Evolutionary conservation across 2,329 filamentous ascomycete species (phyloP).

Genomic region (Sarocladium strictum): DNA sequence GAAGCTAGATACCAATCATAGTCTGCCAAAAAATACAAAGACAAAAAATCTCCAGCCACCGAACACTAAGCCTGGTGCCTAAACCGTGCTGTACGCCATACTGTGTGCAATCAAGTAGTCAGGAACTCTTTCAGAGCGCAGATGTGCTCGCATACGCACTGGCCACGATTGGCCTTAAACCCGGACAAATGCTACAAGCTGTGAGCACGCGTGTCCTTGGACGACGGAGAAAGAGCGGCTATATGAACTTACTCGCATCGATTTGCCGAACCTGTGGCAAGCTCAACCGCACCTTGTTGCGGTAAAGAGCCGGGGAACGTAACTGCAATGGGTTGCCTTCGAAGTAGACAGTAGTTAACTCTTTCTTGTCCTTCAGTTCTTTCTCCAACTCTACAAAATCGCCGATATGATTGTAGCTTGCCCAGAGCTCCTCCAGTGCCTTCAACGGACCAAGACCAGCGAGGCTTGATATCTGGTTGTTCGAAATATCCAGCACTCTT

Average conservation of each 20-base stretch:
- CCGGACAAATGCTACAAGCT: slow-evolving; percentile 8
- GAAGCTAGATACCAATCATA: slow-evolving; percentile 4
- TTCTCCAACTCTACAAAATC: slow-evolving; percentile 80
- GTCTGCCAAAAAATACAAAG: slow-evolving; percentile 7
- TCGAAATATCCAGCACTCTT: slow-evolving; percentile 79
- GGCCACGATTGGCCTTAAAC: neutral
- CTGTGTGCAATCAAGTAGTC: neutral
- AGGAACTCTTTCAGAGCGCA: too few species aligned
- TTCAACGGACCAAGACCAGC: slow-evolving; percentile 62
- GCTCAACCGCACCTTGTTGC: slow-evolving; percentile 87
- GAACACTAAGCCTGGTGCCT: too few species aligned
- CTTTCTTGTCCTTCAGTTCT: slow-evolving; percentile 70
- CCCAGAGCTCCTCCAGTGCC: slow-evolving; percentile 87
- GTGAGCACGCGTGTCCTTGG: neutral
- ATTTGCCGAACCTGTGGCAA: slow-evolving; percentile 88
- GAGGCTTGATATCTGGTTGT: slow-evolving; percentile 75
- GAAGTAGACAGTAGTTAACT: slow-evolving; percentile 87
- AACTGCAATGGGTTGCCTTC: slow-evolving; percentile 89
- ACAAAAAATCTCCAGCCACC: too few species aligned
- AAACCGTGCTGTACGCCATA: neutral
- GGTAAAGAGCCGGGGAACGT: slow-evolving; percentile 73
- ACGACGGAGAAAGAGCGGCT: neutral
- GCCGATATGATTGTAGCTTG: slow-evolving; percentile 75
- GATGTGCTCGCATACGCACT: neutral
- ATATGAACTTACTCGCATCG: slow-evolving; percentile 80